Percentiles rank a stretch among this genome's conserved stretches.
phyloP scores from a whole-genome alignment of 2,329 filamentous ascomycete genomes.

The Fusarium sp. region DNA sequence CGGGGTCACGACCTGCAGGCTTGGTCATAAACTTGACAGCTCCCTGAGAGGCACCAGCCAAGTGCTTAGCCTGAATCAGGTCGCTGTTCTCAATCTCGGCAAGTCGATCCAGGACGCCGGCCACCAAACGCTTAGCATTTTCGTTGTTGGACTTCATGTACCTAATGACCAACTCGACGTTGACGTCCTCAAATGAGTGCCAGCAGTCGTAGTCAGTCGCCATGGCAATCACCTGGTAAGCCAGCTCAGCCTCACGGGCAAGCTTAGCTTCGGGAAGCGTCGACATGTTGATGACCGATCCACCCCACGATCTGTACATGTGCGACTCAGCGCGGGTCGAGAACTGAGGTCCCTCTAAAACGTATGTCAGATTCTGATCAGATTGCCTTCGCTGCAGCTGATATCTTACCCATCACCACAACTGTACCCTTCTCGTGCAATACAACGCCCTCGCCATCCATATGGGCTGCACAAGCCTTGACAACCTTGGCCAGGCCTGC shows the following conservation, averaged over 20 bases:
- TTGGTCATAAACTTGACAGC: slow-evolving; percentile 87
- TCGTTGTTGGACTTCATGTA: slow-evolving; percentile 94
- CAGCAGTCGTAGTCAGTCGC: slow-evolving; percentile 99
- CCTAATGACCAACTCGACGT: slow-evolving; percentile 96
- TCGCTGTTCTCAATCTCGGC: slow-evolving; percentile 81
- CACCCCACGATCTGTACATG: slow-evolving; percentile 94
- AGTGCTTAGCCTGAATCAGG: slow-evolving; percentile 83
- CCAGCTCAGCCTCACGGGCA: slow-evolving; percentile 94
- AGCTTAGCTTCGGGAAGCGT: slow-evolving; percentile 95
- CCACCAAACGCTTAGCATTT: slow-evolving; percentile 88
- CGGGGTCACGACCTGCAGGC: slow-evolving; percentile 76
- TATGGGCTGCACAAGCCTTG: slow-evolving; percentile 77
- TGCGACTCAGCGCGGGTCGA: slow-evolving; percentile 95
- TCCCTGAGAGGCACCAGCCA: slow-evolving; percentile 80
- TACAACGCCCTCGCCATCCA: slow-evolving; percentile 86
- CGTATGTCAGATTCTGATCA: slow-evolving; percentile 39
- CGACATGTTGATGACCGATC: slow-evolving; percentile 98
- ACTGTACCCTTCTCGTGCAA: slow-evolving; percentile 88
- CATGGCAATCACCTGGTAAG: slow-evolving; percentile 99
- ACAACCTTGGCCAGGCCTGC: slow-evolving; percentile 81
- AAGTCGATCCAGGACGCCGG: slow-evolving; percentile 88
- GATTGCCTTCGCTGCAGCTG: not conserved
- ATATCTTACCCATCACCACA: slow-evolving; percentile 83
- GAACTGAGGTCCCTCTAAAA: slow-evolving; percentile 93
- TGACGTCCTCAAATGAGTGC: slow-evolving; percentile 86